Evolutionary conservation across 805 yeast species (phyloP).

Genomic region (Ogataea paraovalis): DNA sequence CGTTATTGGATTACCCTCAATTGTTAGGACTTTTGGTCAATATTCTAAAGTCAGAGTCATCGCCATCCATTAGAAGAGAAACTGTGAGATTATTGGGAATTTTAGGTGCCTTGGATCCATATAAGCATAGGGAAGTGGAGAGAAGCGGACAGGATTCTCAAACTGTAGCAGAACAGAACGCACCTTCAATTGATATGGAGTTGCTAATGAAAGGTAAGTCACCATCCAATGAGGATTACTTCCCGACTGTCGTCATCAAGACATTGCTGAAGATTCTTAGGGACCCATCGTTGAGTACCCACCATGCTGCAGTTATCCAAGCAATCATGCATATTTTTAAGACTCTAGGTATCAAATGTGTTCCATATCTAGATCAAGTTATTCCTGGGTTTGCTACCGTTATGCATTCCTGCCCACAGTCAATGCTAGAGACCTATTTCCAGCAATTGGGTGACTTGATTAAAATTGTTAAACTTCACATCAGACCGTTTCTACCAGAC

Average conservation of each 20-base stretch:
- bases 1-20: slow-evolving; percentile 87
- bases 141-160: slow-evolving; percentile 38
- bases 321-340: slow-evolving; percentile 90
- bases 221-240: slow-evolving; percentile 88
- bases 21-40: slow-evolving; percentile 75
- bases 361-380: slow-evolving; percentile 81
- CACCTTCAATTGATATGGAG: slow-evolving; percentile 87
- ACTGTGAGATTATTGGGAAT: slow-evolving; percentile 88
- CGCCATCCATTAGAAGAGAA: slow-evolving; percentile 74
- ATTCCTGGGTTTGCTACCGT: slow-evolving; percentile 84
- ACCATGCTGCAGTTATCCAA: slow-evolving; percentile 90
- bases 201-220: slow-evolving; percentile 90
- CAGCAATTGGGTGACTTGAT: slow-evolving; percentile 81
- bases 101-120: slow-evolving; percentile 95
- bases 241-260: slow-evolving; percentile 90
- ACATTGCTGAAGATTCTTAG: slow-evolving; percentile 78
- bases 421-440: slow-evolving; percentile 81
- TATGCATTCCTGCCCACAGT: slow-evolving; percentile 75
- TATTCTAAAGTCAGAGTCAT: slow-evolving; percentile 75
- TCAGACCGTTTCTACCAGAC: slow-evolving; percentile 74
- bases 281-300: slow-evolving; percentile 79
- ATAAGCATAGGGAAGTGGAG: slow-evolving; percentile 89
- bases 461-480: slow-evolving; percentile 81
- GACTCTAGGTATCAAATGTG: slow-evolving; percentile 83
- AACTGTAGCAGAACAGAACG: slow-evolving; percentile 64